These are phyloP conservation scores for Neospora caninum DNA, from an alignment of 169 alveolate species.

Conservation along the genomic window DNA sequence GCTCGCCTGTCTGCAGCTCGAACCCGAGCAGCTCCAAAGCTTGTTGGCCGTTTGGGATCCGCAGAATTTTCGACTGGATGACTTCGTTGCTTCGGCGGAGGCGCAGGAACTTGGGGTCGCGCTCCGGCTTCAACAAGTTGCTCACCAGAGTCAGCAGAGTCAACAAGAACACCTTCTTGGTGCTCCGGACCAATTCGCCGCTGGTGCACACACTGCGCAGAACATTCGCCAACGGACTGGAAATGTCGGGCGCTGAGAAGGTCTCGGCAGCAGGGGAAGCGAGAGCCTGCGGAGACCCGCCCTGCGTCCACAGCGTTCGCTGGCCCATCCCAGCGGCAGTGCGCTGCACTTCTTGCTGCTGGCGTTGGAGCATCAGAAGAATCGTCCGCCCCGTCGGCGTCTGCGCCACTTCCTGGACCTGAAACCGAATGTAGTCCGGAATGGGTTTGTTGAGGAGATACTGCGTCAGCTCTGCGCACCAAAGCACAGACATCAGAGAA, in stretches of 20 bases:
- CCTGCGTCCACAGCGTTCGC: slow-evolving; percentile 39
- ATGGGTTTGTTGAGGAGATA: slow-evolving; percentile 5
- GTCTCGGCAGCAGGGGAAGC: not conserved
- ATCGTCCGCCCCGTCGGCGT: slow-evolving; percentile 34
- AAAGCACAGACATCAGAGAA: not conserved
- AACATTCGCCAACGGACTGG: not conserved
- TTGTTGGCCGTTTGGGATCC: slow-evolving; percentile 1
- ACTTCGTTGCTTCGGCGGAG: not conserved
- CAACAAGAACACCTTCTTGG: slow-evolving; percentile 4
- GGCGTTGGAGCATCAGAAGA: slow-evolving; percentile 43
- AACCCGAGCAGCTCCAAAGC: slow-evolving; percentile 25
- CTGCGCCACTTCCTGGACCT: slow-evolving; percentile 15
- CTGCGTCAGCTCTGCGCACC: slow-evolving; percentile 4
- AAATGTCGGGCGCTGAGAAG: not conserved
- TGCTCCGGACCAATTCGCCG: not conserved
- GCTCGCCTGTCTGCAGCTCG: not conserved
- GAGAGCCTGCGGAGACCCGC: not conserved
- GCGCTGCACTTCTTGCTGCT: slow-evolving; percentile 27
- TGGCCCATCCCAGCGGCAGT: slow-evolving; percentile 8
- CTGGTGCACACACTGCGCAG: slow-evolving; percentile 7
- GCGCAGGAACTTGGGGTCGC: slow-evolving; percentile 22
- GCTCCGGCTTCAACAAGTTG: not conserved
- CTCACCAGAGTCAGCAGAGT: not conserved
- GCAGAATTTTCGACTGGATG: not conserved
- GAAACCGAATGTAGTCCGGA: slow-evolving; percentile 16